A percentile compares a stretch with the other conserved stretches of the same genome.
Evolutionary conservation across 805 yeast genomes (phyloP).

Genomic region (Kodamaea kaohsiungensis): DNA sequence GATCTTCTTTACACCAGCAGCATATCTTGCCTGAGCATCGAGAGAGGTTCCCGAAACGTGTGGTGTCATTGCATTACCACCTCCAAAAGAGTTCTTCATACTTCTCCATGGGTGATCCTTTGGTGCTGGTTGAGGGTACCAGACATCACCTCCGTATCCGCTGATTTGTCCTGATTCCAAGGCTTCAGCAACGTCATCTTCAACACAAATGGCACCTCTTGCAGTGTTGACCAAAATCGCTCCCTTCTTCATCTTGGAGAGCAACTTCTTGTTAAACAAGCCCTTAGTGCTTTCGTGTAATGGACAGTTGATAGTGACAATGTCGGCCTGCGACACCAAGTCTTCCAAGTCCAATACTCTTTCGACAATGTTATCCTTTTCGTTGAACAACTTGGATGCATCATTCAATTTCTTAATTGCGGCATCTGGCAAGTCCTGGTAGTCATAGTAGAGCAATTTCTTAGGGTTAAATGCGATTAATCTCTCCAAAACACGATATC

Average conservation of each 20-base stretch:
- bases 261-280: conserved; percentile 61
- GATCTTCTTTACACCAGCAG: conserved; percentile 67
- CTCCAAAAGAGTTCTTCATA: conserved; percentile 63
- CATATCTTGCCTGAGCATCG: conserved; percentile 77
- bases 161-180: conserved; percentile 65
- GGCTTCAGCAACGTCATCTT: conserved; percentile 75
- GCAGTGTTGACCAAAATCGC: conserved; percentile 18
- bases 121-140: conserved; percentile 84
- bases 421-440: conserved; percentile 62
- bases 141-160: conserved; percentile 86
- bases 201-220: conserved; percentile 70
- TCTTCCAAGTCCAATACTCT: conserved; percentile 63
- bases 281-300: conserved; percentile 71
- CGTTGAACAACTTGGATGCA: conserved; percentile 42
- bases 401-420: conserved; percentile 42
- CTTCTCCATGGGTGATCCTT: conserved; percentile 74
- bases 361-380: conserved; percentile 56
- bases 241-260: conserved; percentile 44
- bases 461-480: conserved; percentile 71
- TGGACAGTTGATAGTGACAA: conserved; percentile 77
- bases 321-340: conserved; percentile 64
- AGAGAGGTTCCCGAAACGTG: conserved; percentile 78
- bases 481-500: conserved; percentile 72
- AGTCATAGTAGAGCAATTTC: conserved; percentile 72
- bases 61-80: conserved; percentile 85